phyloP scores from a whole-genome alignment of 768 basidiomycete species.

The Macrolepiota albuminosa region DNA sequence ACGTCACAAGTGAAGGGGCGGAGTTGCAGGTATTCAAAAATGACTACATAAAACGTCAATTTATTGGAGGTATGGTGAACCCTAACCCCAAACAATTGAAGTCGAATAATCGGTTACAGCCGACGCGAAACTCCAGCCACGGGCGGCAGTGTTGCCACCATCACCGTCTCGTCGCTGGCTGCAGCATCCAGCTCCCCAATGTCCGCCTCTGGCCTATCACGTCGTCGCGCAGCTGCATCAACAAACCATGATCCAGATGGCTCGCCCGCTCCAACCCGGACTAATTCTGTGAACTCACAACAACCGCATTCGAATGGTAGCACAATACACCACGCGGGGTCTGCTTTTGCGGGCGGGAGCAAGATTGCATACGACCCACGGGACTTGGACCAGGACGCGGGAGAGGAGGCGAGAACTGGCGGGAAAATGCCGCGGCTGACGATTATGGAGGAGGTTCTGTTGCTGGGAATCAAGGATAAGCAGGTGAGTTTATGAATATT shows the following conservation, averaged over 20 bases:
- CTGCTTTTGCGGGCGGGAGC: slow-evolving; percentile 80
- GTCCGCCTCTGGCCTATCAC: slow-evolving; percentile 51
- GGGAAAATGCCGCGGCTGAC: slow-evolving; percentile 83
- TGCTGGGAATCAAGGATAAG: slow-evolving; percentile 94
- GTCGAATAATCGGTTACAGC: not conserved
- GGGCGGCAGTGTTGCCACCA: not conserved
- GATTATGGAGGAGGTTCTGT: slow-evolving; percentile 93
- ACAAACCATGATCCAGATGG: slow-evolving; percentile 33
- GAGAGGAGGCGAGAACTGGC: slow-evolving; percentile 55
- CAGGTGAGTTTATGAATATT: slow-evolving; percentile 50
- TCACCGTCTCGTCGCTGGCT: not conserved
- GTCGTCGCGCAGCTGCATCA: slow-evolving; percentile 49
- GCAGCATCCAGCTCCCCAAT: slow-evolving; percentile 21
- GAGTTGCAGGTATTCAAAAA: no score
- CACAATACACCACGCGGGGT: slow-evolving; percentile 59
- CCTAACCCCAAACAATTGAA: not conserved
- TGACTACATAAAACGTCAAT: no score
- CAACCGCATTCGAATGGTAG: slow-evolving; percentile 13
- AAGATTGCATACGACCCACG: slow-evolving; percentile 93
- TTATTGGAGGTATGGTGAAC: not conserved
- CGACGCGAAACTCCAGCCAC: not conserved
- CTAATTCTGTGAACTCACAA: slow-evolving; percentile 12
- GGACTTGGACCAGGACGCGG: slow-evolving; percentile 70
- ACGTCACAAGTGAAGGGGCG: no score
- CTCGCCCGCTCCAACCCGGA: slow-evolving; percentile 22